phyloP scores from a whole-genome alignment of 352 stramenopile species.

The Blastocystis sp. region DNA sequence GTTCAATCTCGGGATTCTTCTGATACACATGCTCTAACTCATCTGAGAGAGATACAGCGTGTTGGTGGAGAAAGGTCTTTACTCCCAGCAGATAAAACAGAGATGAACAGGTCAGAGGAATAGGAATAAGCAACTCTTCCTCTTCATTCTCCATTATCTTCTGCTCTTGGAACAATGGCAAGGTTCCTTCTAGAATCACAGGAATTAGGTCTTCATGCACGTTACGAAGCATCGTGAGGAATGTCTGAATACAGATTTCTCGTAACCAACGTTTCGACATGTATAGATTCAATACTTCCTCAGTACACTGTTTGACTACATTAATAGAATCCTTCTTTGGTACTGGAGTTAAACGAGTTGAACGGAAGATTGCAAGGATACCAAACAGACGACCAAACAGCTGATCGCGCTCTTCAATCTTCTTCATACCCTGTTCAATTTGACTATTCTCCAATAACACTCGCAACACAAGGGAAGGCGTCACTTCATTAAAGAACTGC shows the following conservation, averaged over 20 bases:
- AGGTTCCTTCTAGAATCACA: background rate
- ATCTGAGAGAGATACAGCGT: background rate
- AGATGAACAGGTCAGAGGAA: background rate
- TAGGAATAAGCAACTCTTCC: conserved; percentile 4
- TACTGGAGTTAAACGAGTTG: background rate
- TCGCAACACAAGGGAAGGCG: background rate
- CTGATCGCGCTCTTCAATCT: conserved; percentile 18
- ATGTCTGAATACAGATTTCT: background rate
- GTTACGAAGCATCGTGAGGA: background rate
- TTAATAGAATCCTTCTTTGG: background rate
- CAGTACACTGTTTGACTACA: background rate
- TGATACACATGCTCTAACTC: background rate
- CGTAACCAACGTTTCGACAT: background rate
- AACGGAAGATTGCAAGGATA: conserved; percentile 27
- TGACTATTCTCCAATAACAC: background rate
- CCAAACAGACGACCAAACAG: conserved; percentile 34
- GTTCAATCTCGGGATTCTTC: background rate
- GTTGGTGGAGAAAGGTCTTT: background rate
- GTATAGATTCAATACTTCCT: background rate
- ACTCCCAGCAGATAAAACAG: background rate
- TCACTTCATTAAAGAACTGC: conserved; percentile 34
- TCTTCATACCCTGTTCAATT: conserved; percentile 38
- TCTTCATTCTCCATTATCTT: background rate
- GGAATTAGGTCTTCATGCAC: background rate
- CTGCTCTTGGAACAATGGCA: background rate